Conservation (phyloP, 495 filamentous ascomycete genomes). For the Cercophora newfieldiana region DNA sequence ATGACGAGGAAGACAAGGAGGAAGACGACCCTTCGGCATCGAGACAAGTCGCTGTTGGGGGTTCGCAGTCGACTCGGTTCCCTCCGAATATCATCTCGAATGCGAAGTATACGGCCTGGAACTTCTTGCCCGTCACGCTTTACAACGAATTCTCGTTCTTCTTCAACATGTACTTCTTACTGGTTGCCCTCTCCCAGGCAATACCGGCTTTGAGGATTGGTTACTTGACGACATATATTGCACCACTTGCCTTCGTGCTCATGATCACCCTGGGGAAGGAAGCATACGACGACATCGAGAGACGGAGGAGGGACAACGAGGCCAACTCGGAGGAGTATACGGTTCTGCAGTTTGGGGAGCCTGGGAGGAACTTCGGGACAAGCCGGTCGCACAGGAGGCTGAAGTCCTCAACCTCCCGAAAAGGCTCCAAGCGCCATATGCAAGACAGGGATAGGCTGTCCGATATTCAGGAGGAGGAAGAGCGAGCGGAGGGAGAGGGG, state of each 20-base stretch:
- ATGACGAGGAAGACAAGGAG: conserved; percentile 38
- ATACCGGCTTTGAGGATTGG: conserved; percentile 88
- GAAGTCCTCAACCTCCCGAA: conserved; percentile 40
- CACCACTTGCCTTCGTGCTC: conserved; percentile 88
- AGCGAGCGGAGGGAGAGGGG: conserved; percentile 49
- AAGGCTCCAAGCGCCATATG: conserved; percentile 31
- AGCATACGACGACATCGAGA: conserved; percentile 87
- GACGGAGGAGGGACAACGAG: conserved; percentile 83
- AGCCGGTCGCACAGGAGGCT: conserved; percentile 37
- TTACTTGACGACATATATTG: conserved; percentile 92
- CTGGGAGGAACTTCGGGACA: conserved; percentile 30
- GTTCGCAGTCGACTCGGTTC: conserved; percentile 54
- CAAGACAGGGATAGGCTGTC: conserved; percentile 47
- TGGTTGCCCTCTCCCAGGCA: conserved; percentile 91
- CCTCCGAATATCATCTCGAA: conserved; percentile 92
- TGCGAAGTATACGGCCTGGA: conserved; percentile 96
- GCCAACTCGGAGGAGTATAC: conserved; percentile 91
- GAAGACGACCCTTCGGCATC: conserved; percentile 57
- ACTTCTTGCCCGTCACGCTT: conserved; percentile 87
- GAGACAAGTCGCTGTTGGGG: conserved; percentile 52
- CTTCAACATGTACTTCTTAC: conserved; percentile 97
- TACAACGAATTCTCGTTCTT: conserved; percentile 99
- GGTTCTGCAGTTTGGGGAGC: conserved; percentile 67
- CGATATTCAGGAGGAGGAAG: conserved; percentile 55
- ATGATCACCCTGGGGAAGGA: conserved; percentile 92